Evolutionary conservation across 192 early-diverging fungal genomes (phyloP).

Genomic region (Backusella morwellensis): DNA sequence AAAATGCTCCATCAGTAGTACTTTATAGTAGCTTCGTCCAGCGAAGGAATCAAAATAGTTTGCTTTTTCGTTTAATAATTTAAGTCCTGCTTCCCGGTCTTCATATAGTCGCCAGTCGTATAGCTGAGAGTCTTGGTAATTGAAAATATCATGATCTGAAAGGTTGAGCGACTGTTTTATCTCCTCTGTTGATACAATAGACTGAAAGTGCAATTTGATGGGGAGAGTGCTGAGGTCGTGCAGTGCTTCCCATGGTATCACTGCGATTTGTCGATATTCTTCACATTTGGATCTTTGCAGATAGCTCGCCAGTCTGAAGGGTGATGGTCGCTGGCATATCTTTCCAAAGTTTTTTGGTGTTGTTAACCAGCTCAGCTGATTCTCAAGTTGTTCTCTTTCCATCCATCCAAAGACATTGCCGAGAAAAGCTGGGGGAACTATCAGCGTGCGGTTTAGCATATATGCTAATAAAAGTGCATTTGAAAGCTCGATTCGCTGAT

Average conservation of each 20-base stretch:
- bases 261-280: constrained; percentile 13
- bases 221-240: constrained; percentile 10
- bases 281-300: constrained; percentile 27
- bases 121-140: constrained; percentile 32
- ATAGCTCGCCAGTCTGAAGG: constrained; percentile 17
- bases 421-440: constrained; percentile 50
- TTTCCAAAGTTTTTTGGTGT: constrained; percentile 32
- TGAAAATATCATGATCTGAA: constrained; percentile 33
- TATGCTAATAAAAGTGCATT: constrained; percentile 52
- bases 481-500: constrained; percentile 55
- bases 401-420: constrained; percentile 47
- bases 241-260: constrained; percentile 17
- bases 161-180: constrained; percentile 1
- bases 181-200: not conserved
- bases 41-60: constrained; percentile 18
- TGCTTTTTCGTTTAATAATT: not conserved
- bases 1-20: constrained; percentile 25
- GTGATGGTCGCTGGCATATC: constrained; percentile 1
- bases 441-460: constrained; percentile 51
- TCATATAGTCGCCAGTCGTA: constrained; percentile 53
- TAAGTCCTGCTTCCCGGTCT: constrained; percentile 14
- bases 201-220: constrained; percentile 6
- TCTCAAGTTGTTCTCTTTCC: constrained; percentile 27
- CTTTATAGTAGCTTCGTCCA: constrained; percentile 9
- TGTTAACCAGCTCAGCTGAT: constrained; percentile 33